Evolutionary conservation across 1,284 basidiomycete genomes (phyloP).

Genomic region (Sutorius eximius): DNA sequence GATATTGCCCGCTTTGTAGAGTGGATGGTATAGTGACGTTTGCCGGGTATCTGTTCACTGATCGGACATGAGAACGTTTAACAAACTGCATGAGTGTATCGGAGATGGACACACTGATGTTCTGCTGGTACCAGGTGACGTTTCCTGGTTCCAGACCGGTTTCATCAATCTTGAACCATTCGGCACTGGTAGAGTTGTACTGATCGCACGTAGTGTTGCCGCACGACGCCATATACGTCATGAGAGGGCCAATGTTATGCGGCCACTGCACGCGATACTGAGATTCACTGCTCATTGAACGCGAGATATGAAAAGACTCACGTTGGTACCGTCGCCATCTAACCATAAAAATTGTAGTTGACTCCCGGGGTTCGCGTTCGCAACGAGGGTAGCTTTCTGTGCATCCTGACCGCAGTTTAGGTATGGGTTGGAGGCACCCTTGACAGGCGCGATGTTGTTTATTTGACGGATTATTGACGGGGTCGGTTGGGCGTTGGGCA

Average conservation of each 20-base stretch:
- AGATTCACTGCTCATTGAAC: background rate
- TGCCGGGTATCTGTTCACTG: constrained; percentile 31
- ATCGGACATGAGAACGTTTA: constrained; percentile 1
- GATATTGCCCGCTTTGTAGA: constrained; percentile 48
- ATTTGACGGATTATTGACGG: constrained; percentile 63
- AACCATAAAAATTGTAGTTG: constrained; percentile 59
- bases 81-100: background rate
- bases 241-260: constrained; percentile 68
- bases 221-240: constrained; percentile 72
- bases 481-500: constrained; percentile 43
- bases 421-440: constrained; percentile 56
- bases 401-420: constrained; percentile 67
- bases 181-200: constrained; percentile 55
- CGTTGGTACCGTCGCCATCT: constrained; percentile 48
- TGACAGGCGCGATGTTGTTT: constrained; percentile 55
- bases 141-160: constrained; percentile 40
- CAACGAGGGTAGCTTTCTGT: constrained; percentile 50
- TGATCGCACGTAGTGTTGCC: constrained; percentile 55
- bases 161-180: constrained; percentile 71
- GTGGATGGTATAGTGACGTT: constrained; percentile 44
- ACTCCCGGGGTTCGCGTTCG: constrained; percentile 64
- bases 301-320: constrained; percentile 34
- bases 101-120: constrained; percentile 29
- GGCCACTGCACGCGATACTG: constrained; percentile 52
- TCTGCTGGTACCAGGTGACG: constrained; percentile 35